Evolutionary conservation across 345 rosid genomes (phyloP).

Genomic region (Erodium maritimum): DNA sequence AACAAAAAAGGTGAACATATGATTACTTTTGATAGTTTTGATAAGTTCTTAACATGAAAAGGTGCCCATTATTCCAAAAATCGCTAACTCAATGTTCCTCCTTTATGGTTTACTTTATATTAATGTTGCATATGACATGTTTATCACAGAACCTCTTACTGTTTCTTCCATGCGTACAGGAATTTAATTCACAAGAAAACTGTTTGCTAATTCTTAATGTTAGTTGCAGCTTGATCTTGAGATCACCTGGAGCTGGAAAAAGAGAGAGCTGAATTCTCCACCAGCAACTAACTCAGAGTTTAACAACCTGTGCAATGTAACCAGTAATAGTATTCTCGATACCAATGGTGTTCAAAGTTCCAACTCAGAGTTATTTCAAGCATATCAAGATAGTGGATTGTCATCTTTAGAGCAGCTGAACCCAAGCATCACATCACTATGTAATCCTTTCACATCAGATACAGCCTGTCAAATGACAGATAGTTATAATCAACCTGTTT

Average conservation of each 20-base stretch:
- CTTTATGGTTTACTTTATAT: too few species aligned
- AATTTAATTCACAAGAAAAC: neutral
- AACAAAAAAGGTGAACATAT: slow-evolving; percentile 12
- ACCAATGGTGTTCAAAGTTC: too few species aligned
- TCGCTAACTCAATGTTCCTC: neutral
- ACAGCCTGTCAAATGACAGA: neutral
- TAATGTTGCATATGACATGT: neutral
- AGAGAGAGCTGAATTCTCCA: slow-evolving; percentile 8
- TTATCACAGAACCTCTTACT: neutral
- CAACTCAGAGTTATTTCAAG: too few species aligned
- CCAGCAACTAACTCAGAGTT: neutral
- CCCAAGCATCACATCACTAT: slow-evolving; percentile 3
- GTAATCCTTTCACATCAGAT: slow-evolving; percentile 3
- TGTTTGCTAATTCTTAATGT: neutral
- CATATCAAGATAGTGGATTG: too few species aligned
- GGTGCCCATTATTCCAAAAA: neutral
- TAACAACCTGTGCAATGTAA: neutral
- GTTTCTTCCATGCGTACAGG: neutral
- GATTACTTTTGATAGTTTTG: neutral
- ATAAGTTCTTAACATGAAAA: too few species aligned
- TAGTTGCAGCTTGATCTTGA: slow-evolving; percentile 20
- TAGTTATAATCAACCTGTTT: slow-evolving; percentile 3
- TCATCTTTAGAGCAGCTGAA: neutral
- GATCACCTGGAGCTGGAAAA: slow-evolving; percentile 12
- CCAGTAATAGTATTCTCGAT: too few species aligned